Evolutionary conservation across 352 stramenopile species (phyloP).

Genomic region (Globisporangium irregulare): DNA sequence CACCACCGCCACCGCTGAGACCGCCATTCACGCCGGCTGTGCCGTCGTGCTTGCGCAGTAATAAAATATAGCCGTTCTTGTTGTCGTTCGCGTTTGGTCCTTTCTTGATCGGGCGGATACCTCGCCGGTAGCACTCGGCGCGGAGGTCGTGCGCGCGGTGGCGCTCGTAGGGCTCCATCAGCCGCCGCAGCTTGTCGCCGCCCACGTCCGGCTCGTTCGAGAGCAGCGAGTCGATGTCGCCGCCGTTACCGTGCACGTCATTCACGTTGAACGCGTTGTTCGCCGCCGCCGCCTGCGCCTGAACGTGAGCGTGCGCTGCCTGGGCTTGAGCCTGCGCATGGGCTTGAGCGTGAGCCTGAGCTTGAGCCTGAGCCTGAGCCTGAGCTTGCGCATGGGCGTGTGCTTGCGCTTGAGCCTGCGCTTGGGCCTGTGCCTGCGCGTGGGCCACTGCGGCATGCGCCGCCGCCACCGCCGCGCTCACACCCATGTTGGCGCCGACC

Average conservation of each 20-base stretch:
- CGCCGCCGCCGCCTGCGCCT: not conserved
- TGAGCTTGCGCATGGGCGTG: not conserved
- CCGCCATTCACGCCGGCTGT: conserved; percentile 17
- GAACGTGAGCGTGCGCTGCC: not conserved
- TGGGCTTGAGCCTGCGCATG: conserved; percentile 1
- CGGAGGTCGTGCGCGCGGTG: conserved; percentile 72
- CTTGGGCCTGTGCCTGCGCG: not conserved
- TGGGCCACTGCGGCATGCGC: not conserved
- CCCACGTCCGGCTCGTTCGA: conserved; percentile 33
- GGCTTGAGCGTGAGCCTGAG: not conserved
- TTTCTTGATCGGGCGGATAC: conserved; percentile 79
- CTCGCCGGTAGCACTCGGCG: conserved; percentile 75
- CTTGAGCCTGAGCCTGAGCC: not conserved
- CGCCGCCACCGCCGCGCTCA: conserved; percentile 6
- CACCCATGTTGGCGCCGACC: conserved; percentile 1
- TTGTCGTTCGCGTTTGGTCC: conserved; percentile 82
- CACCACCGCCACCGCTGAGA: not conserved
- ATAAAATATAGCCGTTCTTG: conserved; percentile 74
- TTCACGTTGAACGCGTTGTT: conserved; percentile 21
- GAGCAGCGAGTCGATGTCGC: conserved; percentile 71
- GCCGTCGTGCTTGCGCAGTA: conserved; percentile 63
- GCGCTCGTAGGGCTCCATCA: conserved; percentile 71
- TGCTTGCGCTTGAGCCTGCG: not conserved
- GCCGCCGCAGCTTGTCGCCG: conserved; percentile 32
- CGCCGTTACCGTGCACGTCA: conserved; percentile 44